A percentile compares a stretch with the other conserved stretches of the same genome.
Conservation (phyloP, 1,284 basidiomycete species). For the Rhodotorula sp. region DNA sequence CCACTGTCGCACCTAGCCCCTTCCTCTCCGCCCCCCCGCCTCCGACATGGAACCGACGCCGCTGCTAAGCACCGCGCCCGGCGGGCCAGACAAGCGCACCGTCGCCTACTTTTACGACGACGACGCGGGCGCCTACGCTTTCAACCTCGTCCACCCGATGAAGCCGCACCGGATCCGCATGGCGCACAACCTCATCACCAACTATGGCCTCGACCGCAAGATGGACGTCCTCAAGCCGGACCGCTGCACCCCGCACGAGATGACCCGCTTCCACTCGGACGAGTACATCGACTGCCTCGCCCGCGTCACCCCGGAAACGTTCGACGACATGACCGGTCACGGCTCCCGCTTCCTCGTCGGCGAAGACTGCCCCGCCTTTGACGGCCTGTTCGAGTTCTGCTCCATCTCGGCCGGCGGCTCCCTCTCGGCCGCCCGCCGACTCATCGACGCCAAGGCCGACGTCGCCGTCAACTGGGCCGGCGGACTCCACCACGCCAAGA, state of each 20-base stretch:
- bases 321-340: slow-evolving; percentile 75
- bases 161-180: slow-evolving; percentile 72
- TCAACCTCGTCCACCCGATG: slow-evolving; percentile 36
- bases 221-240: slow-evolving; percentile 90
- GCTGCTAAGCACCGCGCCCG: slow-evolving; percentile 10
- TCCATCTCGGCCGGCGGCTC: slow-evolving; percentile 95
- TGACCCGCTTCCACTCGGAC: slow-evolving; percentile 92
- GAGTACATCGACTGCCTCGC: slow-evolving; percentile 89
- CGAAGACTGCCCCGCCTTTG: slow-evolving; percentile 95
- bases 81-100: slow-evolving; percentile 21
- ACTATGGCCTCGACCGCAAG: slow-evolving; percentile 83
- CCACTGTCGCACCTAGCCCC: no score
- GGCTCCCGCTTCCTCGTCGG: slow-evolving; percentile 81
- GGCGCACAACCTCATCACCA: slow-evolving; percentile 85
- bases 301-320: slow-evolving; percentile 84
- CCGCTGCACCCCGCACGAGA: slow-evolving; percentile 73
- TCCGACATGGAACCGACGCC: neutral
- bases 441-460: slow-evolving; percentile 80
- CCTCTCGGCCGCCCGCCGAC: slow-evolving; percentile 76
- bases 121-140: neutral
- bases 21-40: neutral
- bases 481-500: slow-evolving; percentile 96
- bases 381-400: slow-evolving; percentile 96
- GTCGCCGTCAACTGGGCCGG: slow-evolving; percentile 98
- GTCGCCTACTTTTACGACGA: slow-evolving; percentile 42